These are phyloP conservation scores for Thraustochytrium striatum DNA, from an alignment of 352 stramenopile genomes.

Conservation along the genomic window DNA sequence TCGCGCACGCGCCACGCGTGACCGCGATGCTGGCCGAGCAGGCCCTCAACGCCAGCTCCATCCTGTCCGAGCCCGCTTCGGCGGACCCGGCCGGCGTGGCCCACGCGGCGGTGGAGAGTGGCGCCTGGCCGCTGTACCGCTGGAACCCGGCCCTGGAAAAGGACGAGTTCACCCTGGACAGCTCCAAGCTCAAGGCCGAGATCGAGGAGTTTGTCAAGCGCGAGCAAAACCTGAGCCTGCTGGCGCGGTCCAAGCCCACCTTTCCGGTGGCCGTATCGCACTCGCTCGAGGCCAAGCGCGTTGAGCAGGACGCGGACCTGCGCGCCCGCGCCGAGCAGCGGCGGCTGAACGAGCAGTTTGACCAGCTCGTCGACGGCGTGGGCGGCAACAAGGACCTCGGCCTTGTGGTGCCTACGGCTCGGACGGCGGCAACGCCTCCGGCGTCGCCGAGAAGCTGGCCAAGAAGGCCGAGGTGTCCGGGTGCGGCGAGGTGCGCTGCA, in stretches of 20 bases:
- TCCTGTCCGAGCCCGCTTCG: too few relatives aligned
- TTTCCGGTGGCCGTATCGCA: not conserved
- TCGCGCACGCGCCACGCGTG: conserved; percentile 65
- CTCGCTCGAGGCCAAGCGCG: conserved; percentile 10
- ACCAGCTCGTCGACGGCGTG: conserved; percentile 62
- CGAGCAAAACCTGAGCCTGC: conserved; percentile 74
- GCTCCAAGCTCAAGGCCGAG: conserved; percentile 69
- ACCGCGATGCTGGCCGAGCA: not conserved
- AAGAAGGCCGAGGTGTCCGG: conserved; percentile 75
- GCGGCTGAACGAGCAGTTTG: conserved; percentile 68
- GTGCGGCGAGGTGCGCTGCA: conserved; percentile 66
- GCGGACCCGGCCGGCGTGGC: conserved; percentile 68
- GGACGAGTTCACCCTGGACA: conserved; percentile 68
- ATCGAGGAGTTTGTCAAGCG: conserved; percentile 68
- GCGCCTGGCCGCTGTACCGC: conserved; percentile 73
- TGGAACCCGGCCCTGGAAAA: conserved; percentile 72
- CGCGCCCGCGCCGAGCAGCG: conserved; percentile 58
- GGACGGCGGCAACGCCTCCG: conserved; percentile 70
- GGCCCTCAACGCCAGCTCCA: not conserved
- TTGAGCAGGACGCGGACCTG: conserved; percentile 21
- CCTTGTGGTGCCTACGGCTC: conserved; percentile 68
- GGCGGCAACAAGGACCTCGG: conserved; percentile 65
- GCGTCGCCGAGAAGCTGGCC: conserved; percentile 68
- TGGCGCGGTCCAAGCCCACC: conserved; percentile 56
- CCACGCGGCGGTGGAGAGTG: conserved; percentile 65